Evolutionary conservation across 176 grass and related monocot species (phyloP).

Genomic region (Bonia amplexicaulis): DNA sequence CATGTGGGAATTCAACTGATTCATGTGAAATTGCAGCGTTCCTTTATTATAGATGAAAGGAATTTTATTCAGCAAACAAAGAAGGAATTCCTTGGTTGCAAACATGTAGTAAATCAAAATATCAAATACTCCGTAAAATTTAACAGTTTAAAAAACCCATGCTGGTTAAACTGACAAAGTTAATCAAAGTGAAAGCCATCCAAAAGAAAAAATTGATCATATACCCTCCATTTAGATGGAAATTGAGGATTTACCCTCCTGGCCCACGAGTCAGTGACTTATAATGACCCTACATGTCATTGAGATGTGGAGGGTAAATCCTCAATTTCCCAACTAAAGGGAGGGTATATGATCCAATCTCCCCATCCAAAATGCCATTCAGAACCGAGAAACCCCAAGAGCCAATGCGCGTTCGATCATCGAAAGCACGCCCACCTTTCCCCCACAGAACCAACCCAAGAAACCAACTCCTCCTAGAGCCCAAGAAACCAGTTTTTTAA

Average conservation of each 20-base stretch:
- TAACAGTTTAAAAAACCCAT: neutral
- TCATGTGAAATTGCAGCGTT: neutral
- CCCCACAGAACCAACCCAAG: neutral
- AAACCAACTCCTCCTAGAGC: no score
- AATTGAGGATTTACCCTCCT: no score
- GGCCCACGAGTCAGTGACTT: no score
- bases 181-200: neutral
- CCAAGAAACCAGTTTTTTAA: neutral
- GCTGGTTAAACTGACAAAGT: neutral
- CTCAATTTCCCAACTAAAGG: no score
- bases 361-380: neutral
- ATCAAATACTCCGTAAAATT: neutral
- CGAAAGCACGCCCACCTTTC: neutral
- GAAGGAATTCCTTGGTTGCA: neutral
- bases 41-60: neutral
- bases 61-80: neutral
- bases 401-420: neutral
- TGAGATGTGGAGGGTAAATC: no score
- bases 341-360: no score
- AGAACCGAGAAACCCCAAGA: neutral
- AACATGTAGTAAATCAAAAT: neutral
- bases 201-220: no score
- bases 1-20: neutral
- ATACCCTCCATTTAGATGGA: no score
- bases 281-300: no score